Evolutionary conservation across 176 grass and related monocot genomes (phyloP).

Genomic region (Saccharum officinarum): DNA sequence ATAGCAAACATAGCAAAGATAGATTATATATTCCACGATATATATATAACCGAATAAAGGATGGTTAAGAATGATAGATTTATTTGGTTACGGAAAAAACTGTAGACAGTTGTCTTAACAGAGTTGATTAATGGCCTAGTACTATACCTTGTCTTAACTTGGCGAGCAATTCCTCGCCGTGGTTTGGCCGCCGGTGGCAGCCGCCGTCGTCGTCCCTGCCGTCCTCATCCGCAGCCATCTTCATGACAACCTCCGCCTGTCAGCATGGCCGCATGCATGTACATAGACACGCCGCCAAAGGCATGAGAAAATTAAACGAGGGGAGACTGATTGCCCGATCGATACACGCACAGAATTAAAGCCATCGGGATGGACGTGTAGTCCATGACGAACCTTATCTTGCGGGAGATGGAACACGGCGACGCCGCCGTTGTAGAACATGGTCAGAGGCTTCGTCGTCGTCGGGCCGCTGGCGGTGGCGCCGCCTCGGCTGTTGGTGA

Average conservation of each 20-base stretch:
- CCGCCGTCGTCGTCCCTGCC: neutral
- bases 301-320: neutral
- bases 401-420: conserved; percentile 45
- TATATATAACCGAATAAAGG: too few relatives aligned
- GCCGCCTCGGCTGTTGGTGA: neutral
- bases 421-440: conserved; percentile 52
- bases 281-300: neutral
- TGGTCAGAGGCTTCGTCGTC: conserved; percentile 36
- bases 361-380: neutral
- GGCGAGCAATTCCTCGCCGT: conserved; percentile 21
- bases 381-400: conserved; percentile 25
- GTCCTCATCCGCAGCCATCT: conserved; percentile 32
- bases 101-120: too few relatives aligned
- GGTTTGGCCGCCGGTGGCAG: neutral
- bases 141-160: conserved; percentile 14
- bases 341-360: neutral
- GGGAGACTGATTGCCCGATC: neutral
- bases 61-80: neutral
- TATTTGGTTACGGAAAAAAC: neutral
- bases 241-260: conserved; percentile 40
- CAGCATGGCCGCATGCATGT: neutral
- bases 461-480: neutral
- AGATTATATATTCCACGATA: too few relatives aligned
- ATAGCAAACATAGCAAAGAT: too few relatives aligned
- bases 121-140: neutral